Percentiles rank a stretch among this genome's conserved stretches.
Conservation (phyloP, 2,329 filamentous ascomycete species). For the Lecanoromycetidae sp. region DNA sequence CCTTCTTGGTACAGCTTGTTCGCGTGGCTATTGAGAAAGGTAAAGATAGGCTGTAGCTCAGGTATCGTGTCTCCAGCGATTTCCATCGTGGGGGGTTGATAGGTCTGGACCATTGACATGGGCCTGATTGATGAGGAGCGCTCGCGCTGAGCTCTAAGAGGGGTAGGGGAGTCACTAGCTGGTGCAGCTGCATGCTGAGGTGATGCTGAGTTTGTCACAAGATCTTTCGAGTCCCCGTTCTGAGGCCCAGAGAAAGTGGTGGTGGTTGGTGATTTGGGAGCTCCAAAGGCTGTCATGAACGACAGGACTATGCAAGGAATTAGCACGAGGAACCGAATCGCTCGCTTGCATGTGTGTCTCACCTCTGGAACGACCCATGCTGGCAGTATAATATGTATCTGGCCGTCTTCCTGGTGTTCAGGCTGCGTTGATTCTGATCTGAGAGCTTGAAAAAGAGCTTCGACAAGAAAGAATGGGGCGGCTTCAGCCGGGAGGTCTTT, state of each 20-base stretch:
- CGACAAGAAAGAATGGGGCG: not conserved
- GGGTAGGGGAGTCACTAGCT: conserved; percentile 28
- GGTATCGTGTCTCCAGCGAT: conserved; percentile 74
- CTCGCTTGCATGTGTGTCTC: not conserved
- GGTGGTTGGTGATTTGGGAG: conserved; percentile 17
- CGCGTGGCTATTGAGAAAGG: conserved; percentile 81
- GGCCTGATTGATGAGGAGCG: conserved; percentile 50
- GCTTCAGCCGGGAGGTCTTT: conserved; percentile 1
- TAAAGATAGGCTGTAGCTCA: conserved; percentile 89
- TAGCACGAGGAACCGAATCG: not conserved
- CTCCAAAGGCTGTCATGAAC: conserved; percentile 57
- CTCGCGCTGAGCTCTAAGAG: conserved; percentile 34
- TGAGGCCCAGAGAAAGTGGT: conserved; percentile 16
- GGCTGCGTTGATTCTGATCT: too few species aligned
- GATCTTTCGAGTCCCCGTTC: conserved; percentile 15
- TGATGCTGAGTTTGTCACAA: conserved; percentile 23
- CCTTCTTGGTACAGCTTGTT: conserved; percentile 98
- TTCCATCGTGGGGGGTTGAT: conserved; percentile 77
- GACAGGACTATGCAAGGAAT: conserved; percentile 53
- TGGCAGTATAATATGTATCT: not conserved
- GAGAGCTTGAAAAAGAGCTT: not conserved
- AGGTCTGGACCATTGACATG: conserved; percentile 73
- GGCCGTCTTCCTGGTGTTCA: too few species aligned
- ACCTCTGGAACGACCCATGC: conserved; percentile 16
- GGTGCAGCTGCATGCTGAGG: conserved; percentile 28